phyloP scores from a whole-genome alignment of 345 rosid species.

The Trapa incisa region DNA sequence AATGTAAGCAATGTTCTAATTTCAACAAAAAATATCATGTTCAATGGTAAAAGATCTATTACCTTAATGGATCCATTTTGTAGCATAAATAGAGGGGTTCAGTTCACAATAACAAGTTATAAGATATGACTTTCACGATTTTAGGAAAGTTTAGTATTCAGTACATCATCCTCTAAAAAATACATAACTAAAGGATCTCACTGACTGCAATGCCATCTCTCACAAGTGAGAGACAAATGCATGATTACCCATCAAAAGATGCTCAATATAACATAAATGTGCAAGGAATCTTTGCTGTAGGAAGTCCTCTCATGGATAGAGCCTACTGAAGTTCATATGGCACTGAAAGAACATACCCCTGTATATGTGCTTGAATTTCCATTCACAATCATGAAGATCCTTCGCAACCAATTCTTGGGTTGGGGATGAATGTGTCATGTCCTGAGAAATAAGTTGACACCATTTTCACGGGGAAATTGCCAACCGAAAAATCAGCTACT shows the following conservation, averaged over 20 bases:
- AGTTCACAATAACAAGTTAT: too few relatives aligned
- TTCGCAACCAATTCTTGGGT: constrained; percentile 72
- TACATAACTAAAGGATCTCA: too few relatives aligned
- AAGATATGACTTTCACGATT: too few relatives aligned
- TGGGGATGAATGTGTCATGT: constrained; percentile 69
- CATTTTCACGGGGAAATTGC: neutral
- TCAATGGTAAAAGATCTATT: neutral
- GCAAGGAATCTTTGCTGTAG: neutral
- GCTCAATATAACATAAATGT: neutral
- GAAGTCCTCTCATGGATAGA: neutral
- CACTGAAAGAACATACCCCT: constrained; percentile 33
- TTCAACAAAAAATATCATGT: neutral
- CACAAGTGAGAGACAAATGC: too few relatives aligned
- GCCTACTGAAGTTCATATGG: neutral
- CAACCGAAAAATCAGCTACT: neutral
- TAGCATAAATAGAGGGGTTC: too few relatives aligned
- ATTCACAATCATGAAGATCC: constrained; percentile 74
- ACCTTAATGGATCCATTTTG: too few relatives aligned
- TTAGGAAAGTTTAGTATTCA: too few relatives aligned
- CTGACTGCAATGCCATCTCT: too few relatives aligned
- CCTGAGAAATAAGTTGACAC: constrained; percentile 26
- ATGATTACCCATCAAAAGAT: too few relatives aligned
- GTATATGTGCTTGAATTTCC: constrained; percentile 83
- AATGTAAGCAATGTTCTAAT: neutral
- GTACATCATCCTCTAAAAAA: too few relatives aligned